These are phyloP conservation scores for Aspergillus haitiensis DNA, from an alignment of 495 filamentous ascomycete genomes.

Conservation along the genomic window DNA sequence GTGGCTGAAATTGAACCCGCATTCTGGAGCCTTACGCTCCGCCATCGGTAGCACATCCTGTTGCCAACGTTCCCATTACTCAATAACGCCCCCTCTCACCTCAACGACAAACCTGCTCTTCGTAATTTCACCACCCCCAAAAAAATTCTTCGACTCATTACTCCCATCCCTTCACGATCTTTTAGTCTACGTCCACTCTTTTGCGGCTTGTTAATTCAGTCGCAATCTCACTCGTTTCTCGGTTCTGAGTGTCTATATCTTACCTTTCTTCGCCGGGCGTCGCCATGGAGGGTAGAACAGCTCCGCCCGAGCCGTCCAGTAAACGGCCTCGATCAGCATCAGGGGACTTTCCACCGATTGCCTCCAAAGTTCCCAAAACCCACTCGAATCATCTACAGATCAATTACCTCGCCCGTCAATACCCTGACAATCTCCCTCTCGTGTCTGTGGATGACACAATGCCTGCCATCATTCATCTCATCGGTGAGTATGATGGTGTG, in stretches of 20 bases:
- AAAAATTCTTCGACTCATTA: background rate
- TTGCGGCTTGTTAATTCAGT: background rate
- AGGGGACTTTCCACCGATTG: slow-evolving; percentile 42
- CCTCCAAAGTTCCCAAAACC: slow-evolving; percentile 56
- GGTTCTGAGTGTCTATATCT: slow-evolving; percentile 17
- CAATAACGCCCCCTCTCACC: slow-evolving; percentile 17
- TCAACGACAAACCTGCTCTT: background rate
- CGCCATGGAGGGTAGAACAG: slow-evolving; percentile 44
- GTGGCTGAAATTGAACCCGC: slow-evolving; percentile 28
- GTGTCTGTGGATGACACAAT: slow-evolving; percentile 60
- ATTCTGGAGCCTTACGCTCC: slow-evolving; percentile 28
- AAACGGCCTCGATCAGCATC: slow-evolving; percentile 66
- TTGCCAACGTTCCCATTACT: slow-evolving; percentile 27
- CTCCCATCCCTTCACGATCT: slow-evolving; percentile 17
- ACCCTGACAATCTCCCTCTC: slow-evolving; percentile 60
- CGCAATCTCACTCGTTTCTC: slow-evolving; percentile 13
- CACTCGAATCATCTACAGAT: slow-evolving; percentile 66
- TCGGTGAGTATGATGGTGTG: slow-evolving; percentile 79
- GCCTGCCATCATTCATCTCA: slow-evolving; percentile 62
- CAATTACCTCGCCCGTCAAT: slow-evolving; percentile 75
- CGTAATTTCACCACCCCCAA: background rate
- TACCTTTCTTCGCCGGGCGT: slow-evolving; percentile 15
- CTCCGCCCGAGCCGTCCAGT: slow-evolving; percentile 40
- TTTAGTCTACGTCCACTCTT: background rate
- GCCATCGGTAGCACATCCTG: slow-evolving; percentile 30